These are phyloP conservation scores for Tolypocladium paradoxum DNA, from an alignment of 2,329 filamentous ascomycete species.

Conservation along the genomic window DNA sequence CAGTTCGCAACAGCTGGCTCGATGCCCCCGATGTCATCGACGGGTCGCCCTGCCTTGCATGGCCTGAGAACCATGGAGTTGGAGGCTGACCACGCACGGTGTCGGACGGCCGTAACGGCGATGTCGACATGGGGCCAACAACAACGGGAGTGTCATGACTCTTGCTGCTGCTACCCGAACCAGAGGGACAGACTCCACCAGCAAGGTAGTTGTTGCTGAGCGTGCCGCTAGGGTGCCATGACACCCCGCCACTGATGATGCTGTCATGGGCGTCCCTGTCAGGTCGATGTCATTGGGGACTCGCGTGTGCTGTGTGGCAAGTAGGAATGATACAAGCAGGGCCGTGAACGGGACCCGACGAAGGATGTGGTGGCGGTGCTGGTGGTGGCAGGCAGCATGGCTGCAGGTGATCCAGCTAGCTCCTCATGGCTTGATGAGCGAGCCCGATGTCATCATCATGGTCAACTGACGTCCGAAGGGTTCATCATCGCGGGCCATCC, in stretches of 20 bases:
- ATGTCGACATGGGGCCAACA: constrained; percentile 2
- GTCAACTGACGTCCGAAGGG: background rate
- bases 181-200: background rate
- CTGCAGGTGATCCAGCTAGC: background rate
- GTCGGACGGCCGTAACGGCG: constrained; percentile 1
- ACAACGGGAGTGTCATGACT: constrained; percentile 3
- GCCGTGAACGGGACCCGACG: background rate
- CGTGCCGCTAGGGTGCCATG: constrained; percentile 2
- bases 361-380: background rate
- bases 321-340: background rate
- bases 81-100: background rate
- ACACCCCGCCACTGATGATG: constrained; percentile 1
- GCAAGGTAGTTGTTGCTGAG: constrained; percentile 1
- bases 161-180: background rate
- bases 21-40: background rate
- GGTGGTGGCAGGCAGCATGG: background rate
- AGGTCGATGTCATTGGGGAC: background rate
- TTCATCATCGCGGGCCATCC: background rate
- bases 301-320: background rate
- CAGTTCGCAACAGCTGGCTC: background rate
- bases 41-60: background rate
- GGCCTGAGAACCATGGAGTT: background rate
- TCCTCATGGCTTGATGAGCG: background rate
- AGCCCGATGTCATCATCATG: background rate
- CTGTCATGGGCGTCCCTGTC: background rate